These are phyloP conservation scores for Lippia alba DNA, from an alignment of 305 asterid genomes.

Conservation along the genomic window DNA sequence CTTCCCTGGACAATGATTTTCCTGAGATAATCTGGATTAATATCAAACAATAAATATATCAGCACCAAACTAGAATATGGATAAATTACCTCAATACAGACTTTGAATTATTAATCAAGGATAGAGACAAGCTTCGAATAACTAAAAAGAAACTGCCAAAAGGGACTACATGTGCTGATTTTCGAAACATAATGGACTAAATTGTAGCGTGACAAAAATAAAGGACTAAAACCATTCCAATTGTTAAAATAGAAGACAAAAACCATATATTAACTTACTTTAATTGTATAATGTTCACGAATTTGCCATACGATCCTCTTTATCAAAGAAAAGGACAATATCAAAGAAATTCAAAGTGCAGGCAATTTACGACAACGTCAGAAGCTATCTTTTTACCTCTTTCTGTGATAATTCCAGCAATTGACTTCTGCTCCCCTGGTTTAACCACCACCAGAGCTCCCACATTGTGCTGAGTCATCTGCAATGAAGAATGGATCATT, in stretches of 20 bases:
- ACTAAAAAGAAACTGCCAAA: too few species aligned
- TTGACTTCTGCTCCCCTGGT: constrained; percentile 75
- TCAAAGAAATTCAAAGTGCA: not conserved
- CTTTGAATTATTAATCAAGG: not conserved
- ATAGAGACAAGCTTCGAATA: too few species aligned
- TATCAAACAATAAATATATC: constrained; percentile 3
- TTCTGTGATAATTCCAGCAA: constrained; percentile 96
- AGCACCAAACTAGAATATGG: not conserved
- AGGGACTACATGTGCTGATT: too few species aligned
- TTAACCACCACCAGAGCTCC: constrained; percentile 98
- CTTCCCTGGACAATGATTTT: constrained; percentile 97
- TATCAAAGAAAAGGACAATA: not conserved
- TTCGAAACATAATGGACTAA: too few species aligned
- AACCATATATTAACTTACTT: too few species aligned
- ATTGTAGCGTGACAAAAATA: too few species aligned
- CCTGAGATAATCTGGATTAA: constrained; percentile 83
- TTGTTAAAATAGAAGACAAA: too few species aligned
- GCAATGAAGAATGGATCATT: constrained; percentile 26
- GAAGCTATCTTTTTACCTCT: constrained; percentile 58
- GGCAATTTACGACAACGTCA: not conserved
- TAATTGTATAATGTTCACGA: too few species aligned
- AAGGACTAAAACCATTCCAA: too few species aligned
- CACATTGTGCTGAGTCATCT: constrained; percentile 99
- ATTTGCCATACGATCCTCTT: not conserved
- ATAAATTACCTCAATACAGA: not conserved